phyloP scores from a whole-genome alignment of 2,329 filamentous ascomycete species.

The Aspergillus vadensis region DNA sequence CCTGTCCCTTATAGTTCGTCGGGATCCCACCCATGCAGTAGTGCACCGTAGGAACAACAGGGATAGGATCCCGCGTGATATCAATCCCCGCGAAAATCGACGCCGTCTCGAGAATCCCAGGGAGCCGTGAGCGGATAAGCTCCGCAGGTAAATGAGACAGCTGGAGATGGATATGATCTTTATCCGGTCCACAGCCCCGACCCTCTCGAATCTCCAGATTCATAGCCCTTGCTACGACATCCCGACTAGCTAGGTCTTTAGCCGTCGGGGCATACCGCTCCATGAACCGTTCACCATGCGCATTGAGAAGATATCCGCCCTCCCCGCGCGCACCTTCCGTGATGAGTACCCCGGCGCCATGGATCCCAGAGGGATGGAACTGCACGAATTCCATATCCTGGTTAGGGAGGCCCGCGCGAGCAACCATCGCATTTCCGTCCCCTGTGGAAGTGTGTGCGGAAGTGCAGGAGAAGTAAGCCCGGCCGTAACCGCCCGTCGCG shows the following conservation, averaged over 20 bases:
- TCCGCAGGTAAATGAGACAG: slow-evolving; percentile 92
- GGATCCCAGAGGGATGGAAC: slow-evolving; percentile 99
- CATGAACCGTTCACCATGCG: slow-evolving; percentile 98
- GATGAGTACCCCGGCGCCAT: slow-evolving; percentile 95
- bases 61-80: slow-evolving; percentile 94
- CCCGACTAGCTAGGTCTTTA: slow-evolving; percentile 94
- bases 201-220: slow-evolving; percentile 97
- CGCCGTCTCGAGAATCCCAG: slow-evolving; percentile 97
- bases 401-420: slow-evolving; percentile 94
- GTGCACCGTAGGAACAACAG: slow-evolving; percentile 93
- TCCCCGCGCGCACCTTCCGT: slow-evolving; percentile 97
- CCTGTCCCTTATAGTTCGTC: slow-evolving; percentile 84
- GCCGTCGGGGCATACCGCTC: slow-evolving; percentile 96
- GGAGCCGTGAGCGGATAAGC: slow-evolving; percentile 91
- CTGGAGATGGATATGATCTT: slow-evolving; percentile 98
- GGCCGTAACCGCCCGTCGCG: slow-evolving; percentile 95
- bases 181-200: slow-evolving; percentile 92
- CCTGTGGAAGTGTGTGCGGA: slow-evolving; percentile 98
- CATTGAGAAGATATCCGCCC: slow-evolving; percentile 96
- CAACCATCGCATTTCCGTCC: slow-evolving; percentile 99
- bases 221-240: slow-evolving; percentile 97
- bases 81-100: slow-evolving; percentile 97
- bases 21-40: slow-evolving; percentile 99
- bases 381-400: slow-evolving; percentile 99
- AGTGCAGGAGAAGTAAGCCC: slow-evolving; percentile 97